Evolutionary conservation across 2,329 filamentous ascomycete species (phyloP).

Genomic region (Aspergillus felis): DNA sequence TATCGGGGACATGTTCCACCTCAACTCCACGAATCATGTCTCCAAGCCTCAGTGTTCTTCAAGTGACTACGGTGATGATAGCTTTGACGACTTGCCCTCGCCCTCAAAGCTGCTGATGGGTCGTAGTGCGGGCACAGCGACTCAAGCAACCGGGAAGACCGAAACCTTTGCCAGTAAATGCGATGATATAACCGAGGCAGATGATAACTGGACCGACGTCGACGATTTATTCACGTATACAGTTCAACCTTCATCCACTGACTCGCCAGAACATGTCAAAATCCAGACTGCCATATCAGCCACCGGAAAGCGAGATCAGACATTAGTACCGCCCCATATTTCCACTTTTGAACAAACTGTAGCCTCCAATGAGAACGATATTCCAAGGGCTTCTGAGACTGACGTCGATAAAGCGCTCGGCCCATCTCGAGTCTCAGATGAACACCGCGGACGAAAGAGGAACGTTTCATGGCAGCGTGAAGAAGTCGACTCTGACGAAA

Average conservation of each 20-base stretch:
- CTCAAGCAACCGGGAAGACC: not conserved
- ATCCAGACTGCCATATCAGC: slow-evolving; percentile 20
- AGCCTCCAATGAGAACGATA: not conserved
- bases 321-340: not conserved
- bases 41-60: slow-evolving; percentile 16
- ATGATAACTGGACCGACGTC: slow-evolving; percentile 22
- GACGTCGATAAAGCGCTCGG: not conserved
- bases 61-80: slow-evolving; percentile 32
- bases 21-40: slow-evolving; percentile 7
- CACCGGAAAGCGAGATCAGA: not conserved
- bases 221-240: slow-evolving; percentile 8
- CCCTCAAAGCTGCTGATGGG: slow-evolving; percentile 27
- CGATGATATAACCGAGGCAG: slow-evolving; percentile 13
- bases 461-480: not conserved
- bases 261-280: slow-evolving; percentile 18
- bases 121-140: not conserved
- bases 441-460: not conserved
- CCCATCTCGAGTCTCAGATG: not conserved
- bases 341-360: not conserved
- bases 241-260: slow-evolving; percentile 9
- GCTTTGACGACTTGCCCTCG: slow-evolving; percentile 37
- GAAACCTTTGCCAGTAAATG: not conserved
- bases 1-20: not conserved
- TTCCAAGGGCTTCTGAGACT: not conserved
- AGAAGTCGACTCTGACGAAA: not conserved